Conservation (phyloP, 2,329 filamentous ascomycete genomes). For the Metarhizium anisopliae region DNA sequence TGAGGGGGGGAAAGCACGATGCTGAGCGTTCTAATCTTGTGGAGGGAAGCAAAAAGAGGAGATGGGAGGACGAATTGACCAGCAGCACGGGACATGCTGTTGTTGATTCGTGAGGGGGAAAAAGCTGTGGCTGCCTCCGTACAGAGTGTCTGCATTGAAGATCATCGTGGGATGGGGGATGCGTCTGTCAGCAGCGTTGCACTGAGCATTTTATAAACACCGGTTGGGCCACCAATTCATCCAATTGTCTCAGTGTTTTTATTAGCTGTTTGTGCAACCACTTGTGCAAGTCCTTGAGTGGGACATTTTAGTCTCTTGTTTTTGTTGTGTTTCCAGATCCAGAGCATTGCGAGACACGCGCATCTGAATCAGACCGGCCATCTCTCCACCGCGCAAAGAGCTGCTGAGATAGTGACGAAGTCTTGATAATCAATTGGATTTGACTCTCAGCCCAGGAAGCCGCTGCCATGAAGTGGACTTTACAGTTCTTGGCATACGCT, state of each 20-base stretch:
- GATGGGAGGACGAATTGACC: no score
- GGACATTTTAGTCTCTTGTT: not conserved
- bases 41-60: no score
- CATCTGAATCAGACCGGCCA: no score
- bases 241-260: not conserved
- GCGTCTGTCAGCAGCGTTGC: not conserved
- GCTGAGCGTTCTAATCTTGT: not conserved
- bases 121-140: no score
- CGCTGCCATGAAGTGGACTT: constrained; percentile 14
- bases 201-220: not conserved
- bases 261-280: not conserved
- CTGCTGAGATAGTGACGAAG: no score
- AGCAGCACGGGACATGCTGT: no score
- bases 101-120: no score
- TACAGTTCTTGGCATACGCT: constrained; percentile 9
- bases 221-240: not conserved
- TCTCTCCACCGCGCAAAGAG: no score
- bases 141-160: no score
- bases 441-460: not conserved
- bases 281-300: not conserved
- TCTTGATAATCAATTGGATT: not conserved
- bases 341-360: not conserved
- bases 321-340: not conserved
- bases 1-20: no score
- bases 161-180: no score